Percentiles rank a stretch among this genome's conserved stretches.
Conservation (phyloP, 2,329 filamentous ascomycete genomes). For the Botrytis squamosa region DNA sequence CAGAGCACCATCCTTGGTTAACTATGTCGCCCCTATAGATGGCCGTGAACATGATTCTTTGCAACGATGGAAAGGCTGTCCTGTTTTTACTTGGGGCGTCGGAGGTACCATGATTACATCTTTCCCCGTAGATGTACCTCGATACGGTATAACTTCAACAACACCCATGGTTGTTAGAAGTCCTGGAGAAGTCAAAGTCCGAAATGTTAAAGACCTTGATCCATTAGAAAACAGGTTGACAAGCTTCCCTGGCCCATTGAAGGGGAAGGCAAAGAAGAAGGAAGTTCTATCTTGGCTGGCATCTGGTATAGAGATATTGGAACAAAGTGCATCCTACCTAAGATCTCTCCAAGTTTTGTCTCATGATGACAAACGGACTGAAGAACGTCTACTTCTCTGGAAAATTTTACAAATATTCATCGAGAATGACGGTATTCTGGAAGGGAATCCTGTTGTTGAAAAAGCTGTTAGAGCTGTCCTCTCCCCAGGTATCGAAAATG, state of each 20-base stretch:
- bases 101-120: conserved; percentile 79
- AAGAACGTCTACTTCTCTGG: conserved; percentile 84
- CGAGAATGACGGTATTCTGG: conserved; percentile 80
- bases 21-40: conserved; percentile 62
- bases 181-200: conserved; percentile 78
- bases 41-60: conserved; percentile 72
- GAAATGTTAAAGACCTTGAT: conserved; percentile 70
- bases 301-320: conserved; percentile 70
- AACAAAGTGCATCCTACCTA: conserved; percentile 48
- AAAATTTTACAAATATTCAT: conserved; percentile 79
- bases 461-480: conserved; percentile 74
- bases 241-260: conserved; percentile 87
- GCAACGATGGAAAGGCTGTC: conserved; percentile 86
- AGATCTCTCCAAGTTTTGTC: conserved; percentile 51
- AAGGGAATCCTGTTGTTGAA: conserved; percentile 69
- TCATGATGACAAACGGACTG: conserved; percentile 65
- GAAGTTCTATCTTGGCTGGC: conserved; percentile 80
- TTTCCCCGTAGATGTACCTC: conserved; percentile 85
- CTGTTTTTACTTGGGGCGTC: conserved; percentile 84
- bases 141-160: conserved; percentile 69
- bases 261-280: conserved; percentile 92
- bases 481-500: conserved; percentile 52
- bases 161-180: conserved; percentile 77
- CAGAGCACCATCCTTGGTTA: conserved; percentile 54
- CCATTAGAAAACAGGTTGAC: conserved; percentile 69